Base-by-base conservation (phyloP, 1,284 basidiomycete species). In the Ustilago loliicola region DNA sequence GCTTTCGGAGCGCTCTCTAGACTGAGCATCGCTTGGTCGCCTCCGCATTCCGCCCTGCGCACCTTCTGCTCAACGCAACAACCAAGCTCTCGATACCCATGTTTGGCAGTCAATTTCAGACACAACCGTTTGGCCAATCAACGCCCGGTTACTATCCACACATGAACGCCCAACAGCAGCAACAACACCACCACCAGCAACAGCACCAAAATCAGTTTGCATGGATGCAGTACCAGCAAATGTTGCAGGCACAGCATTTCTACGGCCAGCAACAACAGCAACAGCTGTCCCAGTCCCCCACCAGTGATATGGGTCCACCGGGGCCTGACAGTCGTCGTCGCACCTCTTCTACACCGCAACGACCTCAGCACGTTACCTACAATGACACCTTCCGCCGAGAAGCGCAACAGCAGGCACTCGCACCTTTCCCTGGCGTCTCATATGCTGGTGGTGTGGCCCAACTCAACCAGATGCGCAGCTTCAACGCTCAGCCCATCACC, bases 151-250 rank as follows among this genome's bases (percentile, higher is more conserved):
- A 80, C 66, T 80, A 66, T 70, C 66, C 74, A 9, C 77, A 77
- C 57, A 66, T 70, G 63, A 62, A 67, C 23, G 32, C 59, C 15
- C 72, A 66, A 59, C 65, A 72, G 48, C 73, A 76, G 38, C 73
- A 75, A 34, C 72, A 70, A 29, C 79, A 79, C 8, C 65, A 67
- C 13, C 65, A 67, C 6, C 72, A 74, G 23, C 72, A 76, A 3
- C 65, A 67, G 19, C 72, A 76, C 34, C 73, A 80, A 1, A 80
- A 75, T 27, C 80, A 81, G 13, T 76, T 76, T 54, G 77, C 81
- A 34, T 82, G 81, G 81, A 57, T 75, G 54, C 80, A 81, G 40
- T 83, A 83, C 51, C 81, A 83, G 64, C 80, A 83, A 54, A 81
- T 81, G 80, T 54, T 83, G 51, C 79, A 80, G 34, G 75, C 81